Evolutionary conservation across 306 rosid genomes (phyloP).

Genomic region (Begonia masoniana): DNA sequence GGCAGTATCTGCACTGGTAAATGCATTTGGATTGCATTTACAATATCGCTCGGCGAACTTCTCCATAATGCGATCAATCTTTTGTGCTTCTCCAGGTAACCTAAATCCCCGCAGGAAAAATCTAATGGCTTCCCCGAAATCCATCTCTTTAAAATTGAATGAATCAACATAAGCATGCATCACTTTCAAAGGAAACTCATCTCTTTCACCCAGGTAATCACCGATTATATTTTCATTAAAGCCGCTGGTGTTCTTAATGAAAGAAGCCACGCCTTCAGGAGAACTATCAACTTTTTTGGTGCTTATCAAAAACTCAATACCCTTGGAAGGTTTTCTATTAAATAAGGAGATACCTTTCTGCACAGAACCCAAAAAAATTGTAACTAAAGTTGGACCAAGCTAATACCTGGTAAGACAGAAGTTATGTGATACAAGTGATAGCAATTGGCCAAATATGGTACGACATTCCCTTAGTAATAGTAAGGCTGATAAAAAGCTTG

Average conservation of each 20-base stretch:
- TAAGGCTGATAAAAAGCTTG: no score
- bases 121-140: slow-evolving; percentile 92
- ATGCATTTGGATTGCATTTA: slow-evolving; percentile 89
- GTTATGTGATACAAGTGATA: no score
- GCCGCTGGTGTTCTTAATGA: slow-evolving; percentile 70
- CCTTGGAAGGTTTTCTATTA: slow-evolving; percentile 92
- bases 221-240: slow-evolving; percentile 82
- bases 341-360: slow-evolving; percentile 95
- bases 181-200: slow-evolving; percentile 84
- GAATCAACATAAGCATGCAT: slow-evolving; percentile 99
- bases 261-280: slow-evolving; percentile 83
- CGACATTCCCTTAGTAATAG: no score
- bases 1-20: slow-evolving; percentile 98
- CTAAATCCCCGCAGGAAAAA: slow-evolving; percentile 94
- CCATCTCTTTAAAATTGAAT: slow-evolving; percentile 73
- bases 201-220: slow-evolving; percentile 97
- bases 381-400: slow-evolving; percentile 24
- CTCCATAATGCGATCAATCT: slow-evolving; percentile 99
- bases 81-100: slow-evolving; percentile 99
- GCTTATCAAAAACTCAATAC: slow-evolving; percentile 75
- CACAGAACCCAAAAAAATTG: slow-evolving; percentile 35
- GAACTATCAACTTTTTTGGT: slow-evolving; percentile 69
- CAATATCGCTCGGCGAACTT: slow-evolving; percentile 99
- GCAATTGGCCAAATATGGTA: no score
- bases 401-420: slow-evolving; percentile 9